Evolutionary conservation across 2,329 filamentous ascomycete genomes (phyloP).

Genomic region (Cladosporium sp.): DNA sequence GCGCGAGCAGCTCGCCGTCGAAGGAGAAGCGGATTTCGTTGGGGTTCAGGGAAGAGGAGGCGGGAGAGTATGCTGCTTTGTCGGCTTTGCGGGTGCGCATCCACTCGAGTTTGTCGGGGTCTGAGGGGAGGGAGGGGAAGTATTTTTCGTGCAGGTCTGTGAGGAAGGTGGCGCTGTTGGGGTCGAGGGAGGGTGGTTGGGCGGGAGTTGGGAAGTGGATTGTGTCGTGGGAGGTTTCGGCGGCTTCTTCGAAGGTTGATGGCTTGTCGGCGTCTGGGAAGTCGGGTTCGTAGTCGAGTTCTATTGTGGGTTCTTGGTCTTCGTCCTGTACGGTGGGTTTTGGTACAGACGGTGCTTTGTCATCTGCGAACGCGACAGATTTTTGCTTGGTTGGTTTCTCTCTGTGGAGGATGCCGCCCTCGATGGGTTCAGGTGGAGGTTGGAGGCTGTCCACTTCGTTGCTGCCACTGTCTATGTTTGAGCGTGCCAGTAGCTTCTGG

Average conservation of each 20-base stretch:
- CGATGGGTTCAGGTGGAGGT: slow-evolving; percentile 15
- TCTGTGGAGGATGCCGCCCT: slow-evolving; percentile 7
- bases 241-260: background rate
- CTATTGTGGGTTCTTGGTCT: slow-evolving; percentile 11
- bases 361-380: slow-evolving; percentile 29
- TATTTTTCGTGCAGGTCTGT: slow-evolving; percentile 85
- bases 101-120: slow-evolving; percentile 86
- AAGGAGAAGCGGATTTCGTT: slow-evolving; percentile 88
- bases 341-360: background rate
- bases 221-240: slow-evolving; percentile 26
- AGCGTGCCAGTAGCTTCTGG: slow-evolving; percentile 72
- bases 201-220: slow-evolving; percentile 63
- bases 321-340: slow-evolving; percentile 5
- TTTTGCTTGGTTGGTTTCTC: slow-evolving; percentile 25
- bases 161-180: slow-evolving; percentile 80
- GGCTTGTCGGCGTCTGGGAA: slow-evolving; percentile 27
- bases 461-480: slow-evolving; percentile 70
- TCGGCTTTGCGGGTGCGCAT: slow-evolving; percentile 60
- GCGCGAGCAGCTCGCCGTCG: slow-evolving; percentile 75
- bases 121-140: slow-evolving; percentile 83
- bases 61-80: slow-evolving; percentile 79
- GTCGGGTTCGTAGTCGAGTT: slow-evolving; percentile 39
- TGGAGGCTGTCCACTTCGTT: slow-evolving; percentile 41
- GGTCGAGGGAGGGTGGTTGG: slow-evolving; percentile 74
- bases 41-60: slow-evolving; percentile 69